Evolutionary conservation across 2,329 filamentous ascomycete species (phyloP), one percentile per base, ranked within the genome.

Genomic region (Akanthomyces lecanii): DNA sequence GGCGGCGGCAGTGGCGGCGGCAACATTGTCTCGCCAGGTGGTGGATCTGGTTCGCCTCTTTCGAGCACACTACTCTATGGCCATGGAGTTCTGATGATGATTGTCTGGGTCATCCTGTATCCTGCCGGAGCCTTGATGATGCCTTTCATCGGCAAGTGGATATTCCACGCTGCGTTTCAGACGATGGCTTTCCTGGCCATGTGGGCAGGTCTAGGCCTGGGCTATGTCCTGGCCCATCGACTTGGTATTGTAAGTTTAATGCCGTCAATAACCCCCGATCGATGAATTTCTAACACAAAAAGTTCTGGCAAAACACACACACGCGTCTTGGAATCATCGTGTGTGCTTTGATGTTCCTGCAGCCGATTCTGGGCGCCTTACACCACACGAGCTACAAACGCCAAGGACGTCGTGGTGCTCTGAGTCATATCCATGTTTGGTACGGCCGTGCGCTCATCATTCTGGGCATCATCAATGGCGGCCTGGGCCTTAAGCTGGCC

Each of bases 391-490:
- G 83, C 69, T 89, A 78, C 71, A 67, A 78, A 62, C 78, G 78
- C 69, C 71, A 80, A 61, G 73, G 78, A 59, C 51, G 68, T 30
- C 83, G 86, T 42, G 81, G 81, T 7, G 18, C 76, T 47, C 70
- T 87, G 65, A 85, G 83, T 66, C 74, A 87, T 66, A 70, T 76
- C 1, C 87, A 89, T 69, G 82, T 87, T 67, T 89, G 85, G 84
- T 86, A 81, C 68, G 87, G 87, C 14, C 81, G 86, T 21, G 68
- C 75, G 1, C 71, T 89, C 50, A 82, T 89, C 66, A 62, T 83
- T 21, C 70, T 88, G 3, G 86, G 84, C 30, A 77, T 88, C 51
- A 71, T 89, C 67, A 89, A 89, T 68, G 87, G 86, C 62, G 87
- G 86, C 0, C 72, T 89, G 4, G 87, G 87, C 4, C 74, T 89